Conservation (phyloP, 768 basidiomycete species). For the Panaeolus cyanescens region DNA sequence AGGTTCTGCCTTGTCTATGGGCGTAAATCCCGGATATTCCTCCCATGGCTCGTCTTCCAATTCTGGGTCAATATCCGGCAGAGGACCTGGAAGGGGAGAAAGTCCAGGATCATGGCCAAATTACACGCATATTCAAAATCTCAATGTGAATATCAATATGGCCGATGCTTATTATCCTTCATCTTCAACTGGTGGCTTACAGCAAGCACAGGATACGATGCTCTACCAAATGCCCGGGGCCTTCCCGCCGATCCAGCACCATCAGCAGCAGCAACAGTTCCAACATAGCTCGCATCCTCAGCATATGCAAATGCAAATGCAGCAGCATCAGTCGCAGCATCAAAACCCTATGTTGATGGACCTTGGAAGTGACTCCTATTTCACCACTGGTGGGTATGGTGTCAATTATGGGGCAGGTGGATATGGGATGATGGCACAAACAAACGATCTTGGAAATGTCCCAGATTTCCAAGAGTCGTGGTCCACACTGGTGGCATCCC, state of each 20-base stretch:
- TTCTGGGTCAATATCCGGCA: conserved; percentile 1
- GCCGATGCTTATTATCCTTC: conserved; percentile 3
- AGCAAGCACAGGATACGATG: background rate
- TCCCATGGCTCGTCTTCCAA: conserved; percentile 5
- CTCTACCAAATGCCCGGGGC: background rate
- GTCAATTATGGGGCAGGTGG: background rate
- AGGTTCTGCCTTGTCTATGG: conserved; percentile 3
- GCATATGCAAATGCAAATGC: background rate
- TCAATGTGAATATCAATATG: conserved; percentile 35
- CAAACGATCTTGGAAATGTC: background rate
- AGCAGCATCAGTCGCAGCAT: background rate
- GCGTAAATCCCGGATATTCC: background rate
- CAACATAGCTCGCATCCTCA: no score
- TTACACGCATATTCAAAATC: conserved; percentile 33
- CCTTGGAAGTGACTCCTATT: background rate
- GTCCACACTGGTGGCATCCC: background rate
- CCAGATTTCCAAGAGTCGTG: background rate
- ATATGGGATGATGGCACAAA: background rate
- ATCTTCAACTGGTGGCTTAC: background rate
- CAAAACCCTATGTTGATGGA: background rate
- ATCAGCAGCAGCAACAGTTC: background rate
- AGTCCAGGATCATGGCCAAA: conserved; percentile 27
- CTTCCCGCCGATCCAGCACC: background rate
- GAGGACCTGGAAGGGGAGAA: background rate
- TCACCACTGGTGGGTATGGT: background rate